Evolutionary conservation across 2,329 filamentous ascomycete genomes (phyloP), one percentile per base, ranked within the genome.

Genomic region (Trichoderma sp.): DNA sequence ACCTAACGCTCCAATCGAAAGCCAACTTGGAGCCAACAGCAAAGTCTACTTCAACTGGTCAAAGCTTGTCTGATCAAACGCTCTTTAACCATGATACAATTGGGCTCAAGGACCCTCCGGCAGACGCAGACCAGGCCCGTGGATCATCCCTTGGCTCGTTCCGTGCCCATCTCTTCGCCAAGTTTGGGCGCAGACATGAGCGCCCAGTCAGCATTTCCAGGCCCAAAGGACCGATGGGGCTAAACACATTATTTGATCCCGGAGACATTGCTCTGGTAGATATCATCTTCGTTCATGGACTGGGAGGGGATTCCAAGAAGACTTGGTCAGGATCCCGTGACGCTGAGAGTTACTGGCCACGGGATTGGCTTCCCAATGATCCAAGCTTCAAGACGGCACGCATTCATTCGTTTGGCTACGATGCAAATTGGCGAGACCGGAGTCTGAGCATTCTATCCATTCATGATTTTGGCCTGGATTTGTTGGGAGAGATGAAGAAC

Each of bases 171-270:
- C 47, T 65, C 36, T 65, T 65, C 26, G 26, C 62, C 34, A 39
- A 70, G 57, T 53, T 72, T 18, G 69, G 56, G 67, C 32, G 56
- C 57, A 36, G 74, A 60, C 68, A 71, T 68, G 70, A 70, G 72
- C 66, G 68, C 34, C 14, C 32, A 15, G 32, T 39, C 21, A 34
- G 32, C 58, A 4, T 62, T 26, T 32, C 58, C 15, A 71, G 56
- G 51, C 47, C 64, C 39, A 71, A 72, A 18, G 70, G 63, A 26
- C 64, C 58, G 3, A 56, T 67, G 26, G 71, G 71, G 14, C 28
- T 71, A n/a, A 60, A 34, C 15, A 71, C 68, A 18, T 58, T 73
- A 21, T 62, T 18, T 43, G 39, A 43, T 43, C 39, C 39, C 3
- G 36, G 36, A 28, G 26, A 30, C 18, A 36, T 30, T 64, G 61